Conservation (phyloP, 306 rosid species). For the Vicia sativa region DNA sequence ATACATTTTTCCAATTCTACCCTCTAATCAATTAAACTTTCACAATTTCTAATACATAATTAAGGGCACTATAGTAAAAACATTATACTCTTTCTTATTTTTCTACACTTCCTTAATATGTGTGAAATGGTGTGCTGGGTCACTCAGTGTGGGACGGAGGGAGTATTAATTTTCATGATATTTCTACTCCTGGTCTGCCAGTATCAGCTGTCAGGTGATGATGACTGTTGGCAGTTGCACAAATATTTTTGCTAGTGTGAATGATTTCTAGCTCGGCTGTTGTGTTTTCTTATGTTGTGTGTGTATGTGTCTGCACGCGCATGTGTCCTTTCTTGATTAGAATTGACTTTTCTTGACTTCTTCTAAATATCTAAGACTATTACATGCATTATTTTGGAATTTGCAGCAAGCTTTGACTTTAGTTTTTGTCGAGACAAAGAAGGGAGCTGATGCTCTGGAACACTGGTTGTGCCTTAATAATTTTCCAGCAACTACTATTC, state of each 20-base stretch:
- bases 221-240: background rate
- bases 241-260: background rate
- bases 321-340: background rate
- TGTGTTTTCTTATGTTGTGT: constrained; percentile 9
- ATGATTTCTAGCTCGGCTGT: constrained; percentile 3
- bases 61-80: too few relatives aligned
- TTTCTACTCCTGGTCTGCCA: constrained; percentile 12
- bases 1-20: too few relatives aligned
- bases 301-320: background rate
- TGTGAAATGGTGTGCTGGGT: too few relatives aligned
- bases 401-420: constrained; percentile 92
- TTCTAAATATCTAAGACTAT: constrained; percentile 6
- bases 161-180: background rate
- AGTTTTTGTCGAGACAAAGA: constrained; percentile 99
- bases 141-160: too few relatives aligned
- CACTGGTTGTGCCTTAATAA: constrained; percentile 76
- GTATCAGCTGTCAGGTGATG: background rate
- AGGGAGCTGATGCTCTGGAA: constrained; percentile 97
- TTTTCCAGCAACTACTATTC: constrained; percentile 98
- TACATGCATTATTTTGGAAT: constrained; percentile 13
- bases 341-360: background rate
- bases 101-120: too few relatives aligned
- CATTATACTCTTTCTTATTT: too few relatives aligned
- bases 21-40: too few relatives aligned
- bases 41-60: too few relatives aligned